Evolutionary conservation across 176 grass and related monocot species (phyloP), one percentile per base, ranked within the genome.

Genomic region (Zizania latifolia): DNA sequence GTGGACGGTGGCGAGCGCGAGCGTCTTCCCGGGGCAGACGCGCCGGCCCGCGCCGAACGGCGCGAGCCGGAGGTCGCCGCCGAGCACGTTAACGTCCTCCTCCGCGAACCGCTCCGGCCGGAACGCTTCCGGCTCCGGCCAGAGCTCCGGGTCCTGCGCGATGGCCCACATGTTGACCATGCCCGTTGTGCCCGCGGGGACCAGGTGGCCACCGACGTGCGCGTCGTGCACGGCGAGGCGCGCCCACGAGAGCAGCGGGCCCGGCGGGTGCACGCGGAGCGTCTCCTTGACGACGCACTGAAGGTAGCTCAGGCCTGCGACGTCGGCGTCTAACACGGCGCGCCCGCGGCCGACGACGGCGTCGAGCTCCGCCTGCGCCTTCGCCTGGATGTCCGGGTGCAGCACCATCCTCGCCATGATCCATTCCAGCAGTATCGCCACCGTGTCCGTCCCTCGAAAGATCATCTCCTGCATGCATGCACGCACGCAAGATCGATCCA

Each of bases 121-220:
- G 76, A 93, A 93, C 27, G 35, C 57, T 0, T 59, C 29, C 1
- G 79, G 78, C n/a, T 93, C 75, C 0, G 86, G 21, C 83, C 90
- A 93, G 11, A 93, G 23, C 2, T 44, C 74, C 1, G 72, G 65
- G 48, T 93, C 86, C 15, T 74, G 89, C 19, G 90, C 75, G 50
- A 93, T 93, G 31, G 86, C 86, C 80, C 83, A 93, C 90, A 93
- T 93, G 83, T 93, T 93, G 12, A 93, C 90, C 90, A 89, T 93
- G 17, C 86, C 90, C 16, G 90, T 92, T 26, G 90, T 92, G 56
- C 86, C 90, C 2, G 79, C 79, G 1, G 86, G 86, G 26, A 89
- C 62, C 2, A 86, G 65, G 80, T 86, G 90, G 14, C 83, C 59
- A 1, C 90, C 90, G 55, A 89, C 79, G 58, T 58, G 21, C 14